Evolutionary conservation across 192 early-diverging fungal genomes (phyloP).

Genomic region (Gaertneriomyces semiglobifer): DNA sequence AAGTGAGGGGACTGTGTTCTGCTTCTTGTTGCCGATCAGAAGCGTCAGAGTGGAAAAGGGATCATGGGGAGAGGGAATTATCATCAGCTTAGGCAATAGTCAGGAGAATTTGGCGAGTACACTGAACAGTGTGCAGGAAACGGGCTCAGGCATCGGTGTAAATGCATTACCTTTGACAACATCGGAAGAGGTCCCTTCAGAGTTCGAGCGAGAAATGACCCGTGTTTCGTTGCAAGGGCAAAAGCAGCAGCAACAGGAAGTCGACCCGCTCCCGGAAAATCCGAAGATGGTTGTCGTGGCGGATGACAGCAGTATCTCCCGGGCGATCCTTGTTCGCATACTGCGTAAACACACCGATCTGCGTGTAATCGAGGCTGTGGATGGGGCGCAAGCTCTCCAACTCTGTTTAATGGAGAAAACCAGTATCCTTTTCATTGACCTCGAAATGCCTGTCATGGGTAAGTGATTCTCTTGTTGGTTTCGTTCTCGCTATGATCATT

Average conservation of each 20-base stretch:
- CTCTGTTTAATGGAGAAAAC: slow-evolving; percentile 6
- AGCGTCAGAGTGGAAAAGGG: background rate
- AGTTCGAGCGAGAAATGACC: too few relatives aligned
- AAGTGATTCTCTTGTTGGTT: slow-evolving; percentile 1
- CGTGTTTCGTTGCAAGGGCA: background rate
- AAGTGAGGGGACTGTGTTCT: slow-evolving; percentile 15
- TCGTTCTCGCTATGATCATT: background rate
- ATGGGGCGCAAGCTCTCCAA: slow-evolving; percentile 17
- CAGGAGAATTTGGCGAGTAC: background rate
- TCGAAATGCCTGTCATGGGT: slow-evolving; percentile 16
- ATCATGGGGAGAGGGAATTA: background rate
- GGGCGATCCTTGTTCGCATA: slow-evolving; percentile 19
- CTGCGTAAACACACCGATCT: slow-evolving; percentile 14
- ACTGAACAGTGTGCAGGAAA: too few relatives aligned
- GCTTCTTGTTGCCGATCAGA: slow-evolving; percentile 5
- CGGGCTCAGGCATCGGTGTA: too few relatives aligned
- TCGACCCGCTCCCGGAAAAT: background rate
- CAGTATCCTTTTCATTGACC: slow-evolving; percentile 17
- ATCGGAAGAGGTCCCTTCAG: too few relatives aligned
- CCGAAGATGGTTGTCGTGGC: slow-evolving; percentile 15
- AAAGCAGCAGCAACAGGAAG: background rate
- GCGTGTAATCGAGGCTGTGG: slow-evolving; percentile 9
- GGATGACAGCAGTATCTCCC: slow-evolving; percentile 15
- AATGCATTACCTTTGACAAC: too few relatives aligned
- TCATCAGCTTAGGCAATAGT: background rate